Percentiles rank a stretch among this genome's conserved stretches.
These are phyloP conservation scores for Pseudogymnoascus sp. DNA, from an alignment of 2,329 filamentous ascomycete species.

Conservation along the genomic window DNA sequence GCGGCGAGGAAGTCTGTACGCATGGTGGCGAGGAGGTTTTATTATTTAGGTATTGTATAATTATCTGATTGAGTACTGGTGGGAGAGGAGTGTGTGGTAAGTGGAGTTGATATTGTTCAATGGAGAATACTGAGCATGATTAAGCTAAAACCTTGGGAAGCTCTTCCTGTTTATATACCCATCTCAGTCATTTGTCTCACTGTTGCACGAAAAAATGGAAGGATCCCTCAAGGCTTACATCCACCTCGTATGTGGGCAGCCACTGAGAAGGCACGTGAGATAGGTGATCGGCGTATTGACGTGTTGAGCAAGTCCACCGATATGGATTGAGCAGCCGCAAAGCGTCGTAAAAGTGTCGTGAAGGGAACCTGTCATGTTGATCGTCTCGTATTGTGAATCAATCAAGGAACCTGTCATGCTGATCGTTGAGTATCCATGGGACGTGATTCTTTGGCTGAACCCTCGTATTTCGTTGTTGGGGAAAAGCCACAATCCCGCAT, in stretches of 20 bases:
- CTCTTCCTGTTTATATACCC: background rate
- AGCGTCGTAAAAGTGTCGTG: background rate
- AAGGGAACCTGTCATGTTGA: background rate
- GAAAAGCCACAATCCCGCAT: background rate
- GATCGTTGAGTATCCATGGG: background rate
- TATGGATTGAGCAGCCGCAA: background rate
- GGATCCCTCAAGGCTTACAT: background rate
- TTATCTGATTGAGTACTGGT: background rate
- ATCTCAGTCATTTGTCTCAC: background rate
- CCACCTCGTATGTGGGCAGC: background rate
- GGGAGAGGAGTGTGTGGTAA: background rate
- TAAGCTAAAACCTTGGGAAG: background rate
- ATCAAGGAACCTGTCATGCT: background rate
- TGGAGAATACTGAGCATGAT: background rate
- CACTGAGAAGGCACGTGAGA: background rate
- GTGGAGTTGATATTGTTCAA: background rate
- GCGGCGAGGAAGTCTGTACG: background rate
- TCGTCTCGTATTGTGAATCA: background rate
- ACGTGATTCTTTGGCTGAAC: background rate
- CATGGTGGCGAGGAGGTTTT: background rate
- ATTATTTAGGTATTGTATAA: background rate
- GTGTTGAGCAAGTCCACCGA: background rate
- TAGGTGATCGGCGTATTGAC: background rate
- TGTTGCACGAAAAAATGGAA: background rate
- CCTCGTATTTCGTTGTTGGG: slow-evolving; percentile 2